A percentile compares a stretch with the other conserved stretches of the same genome.
Conservation (phyloP, 805 yeast species). For the Barnettozyma sucrosica region DNA sequence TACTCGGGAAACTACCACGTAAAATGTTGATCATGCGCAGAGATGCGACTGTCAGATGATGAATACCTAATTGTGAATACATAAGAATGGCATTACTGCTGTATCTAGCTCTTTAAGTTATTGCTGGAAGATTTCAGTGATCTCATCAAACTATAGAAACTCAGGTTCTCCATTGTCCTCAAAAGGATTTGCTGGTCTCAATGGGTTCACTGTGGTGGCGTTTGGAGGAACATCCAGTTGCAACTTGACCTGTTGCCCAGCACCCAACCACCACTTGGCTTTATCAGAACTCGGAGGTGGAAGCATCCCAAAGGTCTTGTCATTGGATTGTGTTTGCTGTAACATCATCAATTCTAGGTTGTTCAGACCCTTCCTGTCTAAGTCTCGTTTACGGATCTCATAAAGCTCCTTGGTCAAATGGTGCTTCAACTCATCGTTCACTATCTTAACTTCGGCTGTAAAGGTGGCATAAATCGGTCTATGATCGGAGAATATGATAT, state of each 20-base stretch:
- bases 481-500: conserved; percentile 76
- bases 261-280: conserved; percentile 88
- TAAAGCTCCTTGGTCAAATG: conserved; percentile 50
- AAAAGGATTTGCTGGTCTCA: conserved; percentile 70
- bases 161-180: conserved; percentile 34
- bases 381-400: conserved; percentile 33
- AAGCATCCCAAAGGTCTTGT: conserved; percentile 32
- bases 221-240: conserved; percentile 34
- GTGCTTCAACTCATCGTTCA: conserved; percentile 52
- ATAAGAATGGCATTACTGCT: not conserved
- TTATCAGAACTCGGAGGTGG: conserved; percentile 88
- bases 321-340: conserved; percentile 22
- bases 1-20: too few species aligned
- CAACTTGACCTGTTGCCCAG: conserved; percentile 56
- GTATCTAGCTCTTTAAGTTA: not conserved
- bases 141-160: conserved; percentile 6
- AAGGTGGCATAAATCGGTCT: conserved; percentile 81
- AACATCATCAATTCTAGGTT: conserved; percentile 12
- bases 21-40: too few species aligned
- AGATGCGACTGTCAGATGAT: too few species aligned
- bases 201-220: conserved; percentile 57
- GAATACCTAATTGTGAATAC: not conserved
- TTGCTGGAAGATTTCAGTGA: not conserved
- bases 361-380: conserved; percentile 5
- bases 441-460: conserved; percentile 53